Evolutionary conservation across 768 basidiomycete genomes (phyloP).

Genomic region (Agrocybe chaxingu): DNA sequence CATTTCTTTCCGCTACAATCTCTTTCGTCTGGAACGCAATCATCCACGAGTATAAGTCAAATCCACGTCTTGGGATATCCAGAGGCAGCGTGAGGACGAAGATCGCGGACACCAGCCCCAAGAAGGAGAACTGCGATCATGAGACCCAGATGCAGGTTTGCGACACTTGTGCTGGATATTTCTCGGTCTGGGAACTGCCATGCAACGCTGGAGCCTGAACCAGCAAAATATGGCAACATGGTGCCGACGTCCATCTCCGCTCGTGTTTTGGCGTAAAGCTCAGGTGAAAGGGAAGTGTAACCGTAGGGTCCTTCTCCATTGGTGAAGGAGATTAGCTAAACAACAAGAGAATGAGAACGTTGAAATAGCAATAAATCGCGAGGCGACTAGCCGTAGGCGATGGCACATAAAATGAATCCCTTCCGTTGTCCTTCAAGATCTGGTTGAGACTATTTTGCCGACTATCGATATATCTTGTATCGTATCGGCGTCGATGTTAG

Average conservation of each 20-base stretch:
- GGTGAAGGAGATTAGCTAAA: conserved; percentile 35
- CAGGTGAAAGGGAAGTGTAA: conserved; percentile 34
- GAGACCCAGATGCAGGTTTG: conserved; percentile 18
- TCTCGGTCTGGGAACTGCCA: conserved; percentile 29
- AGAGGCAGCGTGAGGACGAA: conserved; percentile 22
- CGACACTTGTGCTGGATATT: conserved; percentile 22
- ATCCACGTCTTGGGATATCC: conserved; percentile 19
- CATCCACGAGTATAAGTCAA: conserved; percentile 25
- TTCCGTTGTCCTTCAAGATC: too few species aligned
- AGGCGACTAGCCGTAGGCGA: too few species aligned
- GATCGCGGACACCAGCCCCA: conserved; percentile 28
- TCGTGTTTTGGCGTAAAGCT: conserved; percentile 29
- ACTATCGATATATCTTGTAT: too few species aligned
- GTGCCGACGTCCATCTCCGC: conserved; percentile 36
- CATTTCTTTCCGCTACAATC: conserved; percentile 10
- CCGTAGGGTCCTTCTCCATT: conserved; percentile 31
- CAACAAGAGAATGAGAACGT: neutral
- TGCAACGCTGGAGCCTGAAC: conserved; percentile 32
- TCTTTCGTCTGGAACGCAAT: conserved; percentile 20
- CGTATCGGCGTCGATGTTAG: too few species aligned
- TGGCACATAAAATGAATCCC: too few species aligned
- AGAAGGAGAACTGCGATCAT: conserved; percentile 23
- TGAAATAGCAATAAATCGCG: neutral
- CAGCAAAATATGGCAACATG: conserved; percentile 39
- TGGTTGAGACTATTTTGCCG: too few species aligned